Evolutionary conservation across 176 grass and related monocot species (phyloP), one percentile per base, ranked within the genome.

Genomic region (Ananas comosus): DNA sequence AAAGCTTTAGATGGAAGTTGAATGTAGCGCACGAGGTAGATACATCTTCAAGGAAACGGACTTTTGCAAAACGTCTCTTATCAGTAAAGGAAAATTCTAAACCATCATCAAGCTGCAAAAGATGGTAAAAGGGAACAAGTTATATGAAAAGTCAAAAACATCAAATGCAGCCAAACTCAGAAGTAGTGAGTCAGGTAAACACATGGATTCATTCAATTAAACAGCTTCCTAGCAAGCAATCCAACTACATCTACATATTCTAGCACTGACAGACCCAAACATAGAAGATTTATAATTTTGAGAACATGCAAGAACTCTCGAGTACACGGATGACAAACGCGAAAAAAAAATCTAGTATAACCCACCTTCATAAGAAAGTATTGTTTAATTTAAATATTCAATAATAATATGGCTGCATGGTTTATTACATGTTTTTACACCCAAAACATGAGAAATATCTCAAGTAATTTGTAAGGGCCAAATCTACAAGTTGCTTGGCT

Each of bases 41-140:
- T 83, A 90, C 89, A 90, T 97, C 76, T 23, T 92, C 82, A 81
- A 90, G 81, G 48, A 92, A 90, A 53, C 89, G 81, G 79, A 97
- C 85, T 83, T 74, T 83, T 59, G 84, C 93, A 83, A 97, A 92
- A 11, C 93, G 89, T 52, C 89, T 87, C 78, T 92, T 97, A 85
- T 97, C 93, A 67, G 89, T 97, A 81, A 97, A 97, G 66, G 89
- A 97, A 64, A 97, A 90, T 68, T 97, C 89, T 57, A 97, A 64
- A 65, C 93, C 89, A 77, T 97, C 93, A 87, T 90, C 89, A 77
- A 97, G 82, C 86, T 97, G 84, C 48, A 81, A 25, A 72, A 68
- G 18, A 74, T 48, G 12, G 65, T 25, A 71, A 16, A 16, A 61
- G 9, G 16, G 7, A 82, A 63, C 10, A 72, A 0, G 1, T 64